A percentile compares a stretch with the other conserved stretches of the same genome.
Evolutionary conservation across 208 protist species (phyloP).

Genomic region (Baffinella frigidus): DNA sequence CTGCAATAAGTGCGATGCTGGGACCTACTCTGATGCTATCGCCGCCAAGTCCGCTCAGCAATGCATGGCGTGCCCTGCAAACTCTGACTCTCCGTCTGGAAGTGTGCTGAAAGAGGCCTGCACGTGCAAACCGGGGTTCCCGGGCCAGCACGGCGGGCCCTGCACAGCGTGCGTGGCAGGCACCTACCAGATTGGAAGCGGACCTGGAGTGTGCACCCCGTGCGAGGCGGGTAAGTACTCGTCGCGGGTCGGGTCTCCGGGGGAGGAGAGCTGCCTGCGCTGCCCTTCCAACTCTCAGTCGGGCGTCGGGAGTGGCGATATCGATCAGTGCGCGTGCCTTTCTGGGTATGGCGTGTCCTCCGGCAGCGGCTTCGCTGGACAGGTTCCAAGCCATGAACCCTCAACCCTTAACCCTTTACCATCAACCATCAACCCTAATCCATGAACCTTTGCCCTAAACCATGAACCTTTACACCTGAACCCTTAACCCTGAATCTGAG

Average conservation of each 20-base stretch:
- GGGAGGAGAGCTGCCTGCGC: neutral
- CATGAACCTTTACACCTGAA: no score
- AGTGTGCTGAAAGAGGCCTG: neutral
- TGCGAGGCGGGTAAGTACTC: no score
- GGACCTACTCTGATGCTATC: neutral
- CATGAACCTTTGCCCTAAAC: no score
- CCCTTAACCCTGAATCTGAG: no score
- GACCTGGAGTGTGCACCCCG: no score
- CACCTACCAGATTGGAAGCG: neutral
- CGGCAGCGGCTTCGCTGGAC: no score
- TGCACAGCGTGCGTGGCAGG: conserved; percentile 15
- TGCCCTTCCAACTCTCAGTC: conserved; percentile 24
- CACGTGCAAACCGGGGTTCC: conserved; percentile 15
- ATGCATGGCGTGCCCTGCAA: conserved; percentile 7
- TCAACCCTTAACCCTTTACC: no score
- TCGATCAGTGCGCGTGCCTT: neutral
- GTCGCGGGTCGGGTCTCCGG: no score
- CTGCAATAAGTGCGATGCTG: neutral
- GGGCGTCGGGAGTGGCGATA: neutral
- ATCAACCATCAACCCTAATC: no score
- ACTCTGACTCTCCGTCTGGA: neutral
- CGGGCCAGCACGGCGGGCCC: neutral
- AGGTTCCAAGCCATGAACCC: no score
- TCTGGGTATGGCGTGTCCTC: no score
- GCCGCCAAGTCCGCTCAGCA: no score